These are phyloP conservation scores for Papilionanthe hybrid DNA, from an alignment of 116 monocot species.

Conservation along the genomic window DNA sequence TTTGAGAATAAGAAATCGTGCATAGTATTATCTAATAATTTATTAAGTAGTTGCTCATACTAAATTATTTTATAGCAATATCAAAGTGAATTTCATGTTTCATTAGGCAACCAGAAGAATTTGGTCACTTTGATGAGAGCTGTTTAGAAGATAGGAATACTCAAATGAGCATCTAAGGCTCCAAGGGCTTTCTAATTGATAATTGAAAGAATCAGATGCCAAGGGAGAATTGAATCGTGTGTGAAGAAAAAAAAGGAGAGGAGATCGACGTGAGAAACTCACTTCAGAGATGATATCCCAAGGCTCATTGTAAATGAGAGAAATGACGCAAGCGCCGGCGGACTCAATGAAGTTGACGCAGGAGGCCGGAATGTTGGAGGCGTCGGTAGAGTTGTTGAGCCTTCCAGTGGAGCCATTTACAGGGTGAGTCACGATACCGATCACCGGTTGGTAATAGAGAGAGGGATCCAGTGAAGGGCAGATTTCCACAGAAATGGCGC, in stretches of 20 bases:
- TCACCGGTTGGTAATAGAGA: slow-evolving; percentile 65
- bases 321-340: slow-evolving; percentile 69
- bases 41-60: too few species aligned
- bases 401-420: slow-evolving; percentile 71
- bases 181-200: not conserved
- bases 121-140: too few species aligned
- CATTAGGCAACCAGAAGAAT: too few species aligned
- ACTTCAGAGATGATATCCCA: slow-evolving; percentile 43
- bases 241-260: not conserved
- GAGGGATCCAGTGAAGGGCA: slow-evolving; percentile 43
- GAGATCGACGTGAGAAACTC: not conserved
- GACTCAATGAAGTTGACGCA: slow-evolving; percentile 89
- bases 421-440: slow-evolving; percentile 85
- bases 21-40: too few species aligned
- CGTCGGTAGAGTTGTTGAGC: slow-evolving; percentile 43
- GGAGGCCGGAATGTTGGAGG: slow-evolving; percentile 75
- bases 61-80: too few species aligned
- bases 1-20: too few species aligned
- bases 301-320: slow-evolving; percentile 74
- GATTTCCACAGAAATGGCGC: not conserved
- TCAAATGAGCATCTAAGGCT: too few species aligned
- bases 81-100: too few species aligned
- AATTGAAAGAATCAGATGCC: not conserved
- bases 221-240: not conserved
- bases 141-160: too few species aligned